phyloP scores from a whole-genome alignment of 106 monocot species.

The Dendrobium nobile region DNA sequence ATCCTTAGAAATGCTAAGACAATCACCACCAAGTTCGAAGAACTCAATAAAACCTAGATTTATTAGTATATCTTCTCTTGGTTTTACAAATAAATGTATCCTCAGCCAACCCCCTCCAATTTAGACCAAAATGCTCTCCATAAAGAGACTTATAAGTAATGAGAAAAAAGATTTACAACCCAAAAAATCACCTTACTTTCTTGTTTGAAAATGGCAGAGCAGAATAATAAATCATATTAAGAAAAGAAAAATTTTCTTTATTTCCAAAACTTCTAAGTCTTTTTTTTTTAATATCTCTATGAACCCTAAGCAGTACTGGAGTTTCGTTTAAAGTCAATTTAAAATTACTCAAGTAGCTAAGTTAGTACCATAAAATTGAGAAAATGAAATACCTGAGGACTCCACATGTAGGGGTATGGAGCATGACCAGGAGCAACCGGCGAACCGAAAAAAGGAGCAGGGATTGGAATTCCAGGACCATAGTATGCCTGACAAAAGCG shows the following conservation, averaged over 20 bases:
- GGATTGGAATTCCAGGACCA: slow-evolving; percentile 64
- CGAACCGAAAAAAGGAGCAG: slow-evolving; percentile 41
- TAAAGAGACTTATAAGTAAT: background rate
- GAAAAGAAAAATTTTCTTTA: too few species aligned
- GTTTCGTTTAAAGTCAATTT: background rate
- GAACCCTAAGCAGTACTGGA: too few species aligned
- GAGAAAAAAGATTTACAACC: too few species aligned
- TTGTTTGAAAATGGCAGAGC: too few species aligned
- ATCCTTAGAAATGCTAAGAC: background rate
- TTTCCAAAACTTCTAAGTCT: too few species aligned
- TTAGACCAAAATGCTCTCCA: background rate
- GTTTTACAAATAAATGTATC: background rate
- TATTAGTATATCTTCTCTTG: background rate
- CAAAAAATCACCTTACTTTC: too few species aligned
- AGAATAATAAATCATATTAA: too few species aligned
- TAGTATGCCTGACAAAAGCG: slow-evolving; percentile 53
- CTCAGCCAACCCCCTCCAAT: background rate
- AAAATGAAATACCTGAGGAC: slow-evolving; percentile 46
- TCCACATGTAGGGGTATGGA: slow-evolving; percentile 77
- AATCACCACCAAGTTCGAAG: too few species aligned
- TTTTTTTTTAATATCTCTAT: too few species aligned
- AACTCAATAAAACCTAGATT: too few species aligned
- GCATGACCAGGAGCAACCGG: slow-evolving; percentile 54
- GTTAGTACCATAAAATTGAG: background rate
- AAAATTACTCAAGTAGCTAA: background rate